Evolutionary conservation across 148 eudicot genomes (phyloP).

Genomic region (Arctostaphylos glauca): DNA sequence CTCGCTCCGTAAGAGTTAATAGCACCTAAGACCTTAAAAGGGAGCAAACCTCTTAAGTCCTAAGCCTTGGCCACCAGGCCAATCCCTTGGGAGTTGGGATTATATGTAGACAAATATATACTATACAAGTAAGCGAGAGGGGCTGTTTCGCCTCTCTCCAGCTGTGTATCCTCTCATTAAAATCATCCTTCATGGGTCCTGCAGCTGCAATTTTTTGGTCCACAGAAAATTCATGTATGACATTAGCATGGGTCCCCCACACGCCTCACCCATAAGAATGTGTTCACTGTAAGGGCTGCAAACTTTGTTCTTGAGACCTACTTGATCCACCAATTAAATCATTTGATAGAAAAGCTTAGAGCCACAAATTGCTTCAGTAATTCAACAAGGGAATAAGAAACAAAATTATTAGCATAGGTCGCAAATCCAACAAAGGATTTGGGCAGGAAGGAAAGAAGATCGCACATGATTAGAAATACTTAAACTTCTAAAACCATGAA

Average conservation of each 20-base stretch:
- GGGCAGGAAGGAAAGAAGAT: not conserved
- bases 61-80: too few species aligned
- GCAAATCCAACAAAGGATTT: not conserved
- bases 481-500: not conserved
- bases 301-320: not conserved
- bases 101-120: not conserved
- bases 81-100: too few species aligned
- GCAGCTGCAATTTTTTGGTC: not conserved
- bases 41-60: too few species aligned
- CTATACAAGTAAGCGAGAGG: not conserved
- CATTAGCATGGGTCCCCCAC: not conserved
- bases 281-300: not conserved
- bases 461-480: not conserved
- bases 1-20: too few species aligned
- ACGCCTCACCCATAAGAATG: not conserved
- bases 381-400: not conserved
- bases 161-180: not conserved
- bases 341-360: not conserved
- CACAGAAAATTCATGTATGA: not conserved
- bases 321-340: not conserved
- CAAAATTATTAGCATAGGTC: not conserved
- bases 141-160: not conserved
- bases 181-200: not conserved
- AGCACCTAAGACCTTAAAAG: too few species aligned
- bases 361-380: not conserved